Evolutionary conservation across 768 basidiomycete species (phyloP).

Genomic region (Cystobasidium tubakii): DNA sequence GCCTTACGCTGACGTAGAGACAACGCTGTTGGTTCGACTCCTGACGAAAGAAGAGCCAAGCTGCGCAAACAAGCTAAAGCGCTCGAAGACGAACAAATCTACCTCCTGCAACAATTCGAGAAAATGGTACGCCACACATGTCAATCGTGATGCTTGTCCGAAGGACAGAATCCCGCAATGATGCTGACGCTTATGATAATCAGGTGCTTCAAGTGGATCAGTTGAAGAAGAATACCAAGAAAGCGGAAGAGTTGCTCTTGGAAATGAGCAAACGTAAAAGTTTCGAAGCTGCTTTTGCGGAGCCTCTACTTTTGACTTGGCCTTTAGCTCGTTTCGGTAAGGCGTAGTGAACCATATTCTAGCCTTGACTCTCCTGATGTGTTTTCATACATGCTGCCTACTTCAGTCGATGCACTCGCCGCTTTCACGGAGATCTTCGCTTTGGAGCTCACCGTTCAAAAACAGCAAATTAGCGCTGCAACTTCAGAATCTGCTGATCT

Average conservation of each 20-base stretch:
- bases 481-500: not conserved
- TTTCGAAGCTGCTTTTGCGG: slow-evolving; percentile 9
- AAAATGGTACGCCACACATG: slow-evolving; percentile 1
- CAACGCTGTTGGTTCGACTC: not conserved
- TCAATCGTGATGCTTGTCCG: not conserved
- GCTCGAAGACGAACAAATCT: slow-evolving; percentile 5
- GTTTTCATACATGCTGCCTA: no score
- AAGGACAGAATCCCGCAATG: not conserved
- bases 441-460: not conserved
- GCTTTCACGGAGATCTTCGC: not conserved
- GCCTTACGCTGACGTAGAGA: not conserved
- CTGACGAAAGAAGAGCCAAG: not conserved
- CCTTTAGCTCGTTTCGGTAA: slow-evolving; percentile 16
- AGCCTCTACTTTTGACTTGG: slow-evolving; percentile 31
- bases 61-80: not conserved
- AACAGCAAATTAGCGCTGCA: not conserved
- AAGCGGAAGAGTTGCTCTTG: not conserved
- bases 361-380: no score
- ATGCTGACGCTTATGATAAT: not conserved
- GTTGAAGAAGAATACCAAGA: slow-evolving; percentile 4
- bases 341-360: not conserved
- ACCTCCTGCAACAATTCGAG: not conserved
- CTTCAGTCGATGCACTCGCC: not conserved
- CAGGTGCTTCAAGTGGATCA: not conserved
- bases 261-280: slow-evolving; percentile 18